Percentiles rank a stretch among this genome's conserved stretches.
Conservation (phyloP, 1,284 basidiomycete species). For the Cutaneotrichosporon mucoides region DNA sequence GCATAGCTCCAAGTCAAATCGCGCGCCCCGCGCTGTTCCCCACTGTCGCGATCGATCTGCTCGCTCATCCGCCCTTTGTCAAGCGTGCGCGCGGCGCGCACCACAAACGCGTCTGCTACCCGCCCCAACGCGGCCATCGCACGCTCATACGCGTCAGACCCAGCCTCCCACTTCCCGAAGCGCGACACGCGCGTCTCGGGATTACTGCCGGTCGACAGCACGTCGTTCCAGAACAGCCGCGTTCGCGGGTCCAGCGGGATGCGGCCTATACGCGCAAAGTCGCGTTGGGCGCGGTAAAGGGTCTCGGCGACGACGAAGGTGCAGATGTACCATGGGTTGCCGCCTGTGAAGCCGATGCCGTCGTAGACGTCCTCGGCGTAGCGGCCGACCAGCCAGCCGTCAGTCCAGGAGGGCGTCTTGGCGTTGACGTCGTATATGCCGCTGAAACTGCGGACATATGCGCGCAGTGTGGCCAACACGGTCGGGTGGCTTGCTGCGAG, state of each 20-base stretch:
- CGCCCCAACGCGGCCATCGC: constrained; percentile 27
- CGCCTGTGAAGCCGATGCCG: constrained; percentile 43
- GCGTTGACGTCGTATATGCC: constrained; percentile 49
- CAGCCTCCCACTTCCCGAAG: not conserved
- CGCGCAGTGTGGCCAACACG: constrained; percentile 42
- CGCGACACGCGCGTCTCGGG: no score
- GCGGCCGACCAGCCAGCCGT: constrained; percentile 49
- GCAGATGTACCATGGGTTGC: constrained; percentile 51
- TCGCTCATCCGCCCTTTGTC: constrained; percentile 45
- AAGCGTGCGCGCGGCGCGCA: not conserved
- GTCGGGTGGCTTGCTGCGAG: constrained; percentile 25
- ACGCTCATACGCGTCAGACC: constrained; percentile 10
- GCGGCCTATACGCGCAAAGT: constrained; percentile 11
- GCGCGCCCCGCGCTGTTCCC: constrained; percentile 34
- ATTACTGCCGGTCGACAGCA: constrained; percentile 11
- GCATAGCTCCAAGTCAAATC: constrained; percentile 51
- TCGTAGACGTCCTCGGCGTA: constrained; percentile 53
- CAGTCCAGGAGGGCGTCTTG: constrained; percentile 24
- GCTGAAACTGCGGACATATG: constrained; percentile 42
- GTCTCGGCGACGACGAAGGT: constrained; percentile 49
- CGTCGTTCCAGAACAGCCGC: constrained; percentile 41
- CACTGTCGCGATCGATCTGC: constrained; percentile 40
- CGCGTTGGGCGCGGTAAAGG: constrained; percentile 37
- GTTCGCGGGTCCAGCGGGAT: constrained; percentile 24
- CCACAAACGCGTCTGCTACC: constrained; percentile 44